A percentile compares a stretch with the other conserved stretches of the same genome.
phyloP scores from a whole-genome alignment of 345 rosid species.

The Salix arbutifolia region DNA sequence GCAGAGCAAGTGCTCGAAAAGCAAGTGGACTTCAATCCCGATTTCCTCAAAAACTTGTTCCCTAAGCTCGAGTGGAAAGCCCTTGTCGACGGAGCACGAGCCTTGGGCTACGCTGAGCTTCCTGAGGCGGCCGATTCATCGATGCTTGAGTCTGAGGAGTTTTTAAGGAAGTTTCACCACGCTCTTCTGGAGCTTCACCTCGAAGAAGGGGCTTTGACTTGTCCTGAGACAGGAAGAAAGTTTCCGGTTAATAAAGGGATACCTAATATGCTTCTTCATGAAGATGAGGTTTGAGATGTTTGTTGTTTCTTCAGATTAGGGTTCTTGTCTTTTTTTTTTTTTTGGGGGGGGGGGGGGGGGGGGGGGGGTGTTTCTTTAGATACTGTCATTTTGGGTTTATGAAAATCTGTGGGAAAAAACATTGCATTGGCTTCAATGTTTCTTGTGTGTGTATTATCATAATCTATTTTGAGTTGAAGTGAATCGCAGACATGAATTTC shows the following conservation, averaged over 20 bases:
- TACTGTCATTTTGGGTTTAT: neutral
- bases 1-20: constrained; percentile 57
- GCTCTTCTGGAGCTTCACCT: constrained; percentile 82
- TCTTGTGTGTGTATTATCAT: neutral
- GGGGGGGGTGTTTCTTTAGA: neutral
- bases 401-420: neutral
- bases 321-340: neutral
- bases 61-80: constrained; percentile 82
- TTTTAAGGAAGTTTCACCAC: constrained; percentile 69
- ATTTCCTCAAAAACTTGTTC: constrained; percentile 66
- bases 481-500: neutral
- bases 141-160: constrained; percentile 60
- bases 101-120: constrained; percentile 65
- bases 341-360: no score
- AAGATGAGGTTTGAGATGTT: constrained; percentile 67
- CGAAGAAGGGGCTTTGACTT: constrained; percentile 85
- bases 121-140: constrained; percentile 54
- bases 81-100: constrained; percentile 53
- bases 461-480: neutral
- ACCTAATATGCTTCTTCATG: constrained; percentile 96
- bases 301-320: neutral
- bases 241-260: constrained; percentile 75
- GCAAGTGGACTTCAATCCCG: constrained; percentile 66
- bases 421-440: neutral
- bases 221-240: constrained; percentile 76